Conservation (phyloP, 2,329 filamentous ascomycete genomes). For the Plenodomus lindquistii region DNA sequence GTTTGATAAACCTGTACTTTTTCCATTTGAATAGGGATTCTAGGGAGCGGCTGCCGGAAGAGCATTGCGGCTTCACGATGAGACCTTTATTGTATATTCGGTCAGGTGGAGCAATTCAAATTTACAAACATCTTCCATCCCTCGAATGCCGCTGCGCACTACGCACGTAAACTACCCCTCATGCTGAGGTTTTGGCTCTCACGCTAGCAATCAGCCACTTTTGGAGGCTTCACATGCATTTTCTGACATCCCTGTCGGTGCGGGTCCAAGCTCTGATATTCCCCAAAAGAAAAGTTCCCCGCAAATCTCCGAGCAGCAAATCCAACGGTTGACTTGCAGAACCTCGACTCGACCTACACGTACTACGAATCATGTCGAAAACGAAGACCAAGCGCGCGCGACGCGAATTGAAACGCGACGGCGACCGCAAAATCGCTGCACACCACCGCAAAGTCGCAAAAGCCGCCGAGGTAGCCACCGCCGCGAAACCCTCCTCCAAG, state of each 20-base stretch:
- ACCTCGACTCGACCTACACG: background rate
- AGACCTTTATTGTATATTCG: background rate
- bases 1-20: background rate
- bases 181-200: background rate
- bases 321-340: background rate
- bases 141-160: background rate
- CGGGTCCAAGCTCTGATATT: slow-evolving; percentile 28
- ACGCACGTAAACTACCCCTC: background rate
- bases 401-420: slow-evolving; percentile 40
- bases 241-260: slow-evolving; percentile 2
- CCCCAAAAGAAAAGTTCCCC: slow-evolving; percentile 23
- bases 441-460: slow-evolving; percentile 30
- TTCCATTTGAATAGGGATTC: background rate
- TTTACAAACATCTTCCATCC: background rate
- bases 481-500: slow-evolving; percentile 10
- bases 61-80: background rate
- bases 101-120: background rate
- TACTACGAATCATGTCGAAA: slow-evolving; percentile 34
- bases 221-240: slow-evolving; percentile 10
- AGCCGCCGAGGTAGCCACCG: slow-evolving; percentile 8
- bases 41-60: background rate
- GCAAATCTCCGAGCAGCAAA: slow-evolving; percentile 20
- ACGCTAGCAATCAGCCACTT: background rate
- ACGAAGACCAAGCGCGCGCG: slow-evolving; percentile 39
- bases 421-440: slow-evolving; percentile 30